A percentile compares a stretch with the other conserved stretches of the same genome.
These are phyloP conservation scores for Cicer arietinum DNA, from an alignment of 306 rosid species.

Conservation along the genomic window DNA sequence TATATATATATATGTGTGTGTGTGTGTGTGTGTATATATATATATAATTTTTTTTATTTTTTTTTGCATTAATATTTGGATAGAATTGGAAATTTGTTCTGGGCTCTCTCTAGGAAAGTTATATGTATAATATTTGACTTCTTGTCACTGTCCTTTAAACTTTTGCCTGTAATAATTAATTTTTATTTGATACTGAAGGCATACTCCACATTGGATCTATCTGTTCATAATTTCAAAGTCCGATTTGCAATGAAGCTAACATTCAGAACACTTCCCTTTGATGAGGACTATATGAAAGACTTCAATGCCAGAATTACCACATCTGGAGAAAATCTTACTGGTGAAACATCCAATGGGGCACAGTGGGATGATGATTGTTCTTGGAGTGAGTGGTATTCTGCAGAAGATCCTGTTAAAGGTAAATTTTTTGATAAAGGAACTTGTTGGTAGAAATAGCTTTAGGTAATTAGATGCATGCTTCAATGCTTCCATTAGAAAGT, in stretches of 20 bases:
- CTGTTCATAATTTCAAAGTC: slow-evolving; percentile 79
- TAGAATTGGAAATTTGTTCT: slow-evolving; percentile 14
- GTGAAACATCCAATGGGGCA: slow-evolving; percentile 57
- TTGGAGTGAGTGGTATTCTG: slow-evolving; percentile 98
- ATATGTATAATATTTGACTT: slow-evolving; percentile 25
- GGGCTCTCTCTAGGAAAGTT: slow-evolving; percentile 33
- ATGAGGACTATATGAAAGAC: slow-evolving; percentile 64
- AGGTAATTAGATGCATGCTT: background rate
- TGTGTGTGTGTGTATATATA: too few species aligned
- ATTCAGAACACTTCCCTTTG: slow-evolving; percentile 76
- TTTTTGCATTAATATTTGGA: slow-evolving; percentile 22
- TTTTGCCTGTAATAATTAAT: slow-evolving; percentile 42
- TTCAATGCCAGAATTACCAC: slow-evolving; percentile 55
- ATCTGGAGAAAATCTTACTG: slow-evolving; percentile 54
- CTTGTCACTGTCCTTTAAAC: slow-evolving; percentile 22
- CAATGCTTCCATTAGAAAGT: slow-evolving; percentile 14
- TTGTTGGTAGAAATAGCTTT: slow-evolving; percentile 38
- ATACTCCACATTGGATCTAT: slow-evolving; percentile 83
- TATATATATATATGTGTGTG: too few species aligned
- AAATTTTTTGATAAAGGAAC: slow-evolving; percentile 35
- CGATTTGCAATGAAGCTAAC: slow-evolving; percentile 91
- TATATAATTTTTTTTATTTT: background rate
- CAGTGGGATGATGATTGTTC: slow-evolving; percentile 98
- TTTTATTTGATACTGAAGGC: slow-evolving; percentile 72
- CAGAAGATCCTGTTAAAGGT: slow-evolving; percentile 98